Percentiles rank a stretch among this genome's conserved stretches.
Conservation (phyloP, 2,329 filamentous ascomycete genomes). For the Dothistroma pini region DNA sequence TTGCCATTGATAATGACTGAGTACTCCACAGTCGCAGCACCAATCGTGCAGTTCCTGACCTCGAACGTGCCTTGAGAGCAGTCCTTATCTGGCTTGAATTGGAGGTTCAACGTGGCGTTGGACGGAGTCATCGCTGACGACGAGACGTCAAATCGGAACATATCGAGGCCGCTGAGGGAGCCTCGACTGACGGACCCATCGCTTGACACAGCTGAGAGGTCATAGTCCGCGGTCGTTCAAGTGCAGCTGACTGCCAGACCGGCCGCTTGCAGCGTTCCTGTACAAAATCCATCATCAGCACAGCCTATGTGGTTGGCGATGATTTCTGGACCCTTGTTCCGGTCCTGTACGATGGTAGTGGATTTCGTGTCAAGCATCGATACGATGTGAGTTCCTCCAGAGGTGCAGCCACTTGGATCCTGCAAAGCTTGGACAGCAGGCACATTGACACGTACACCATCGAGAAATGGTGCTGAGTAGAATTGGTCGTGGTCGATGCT, state of each 20-base stretch:
- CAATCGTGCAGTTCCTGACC: constrained; percentile 17
- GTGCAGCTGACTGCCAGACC: constrained; percentile 17
- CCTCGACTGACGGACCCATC: constrained; percentile 7
- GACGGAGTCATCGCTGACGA: constrained; percentile 11
- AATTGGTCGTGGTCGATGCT: constrained; percentile 14
- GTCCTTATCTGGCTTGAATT: constrained; percentile 16
- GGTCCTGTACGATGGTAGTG: constrained; percentile 12
- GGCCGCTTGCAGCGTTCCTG: constrained; percentile 12
- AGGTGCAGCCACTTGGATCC: constrained; percentile 13
- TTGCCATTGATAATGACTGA: constrained; percentile 16
- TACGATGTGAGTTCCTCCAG: constrained; percentile 15
- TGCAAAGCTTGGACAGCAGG: constrained; percentile 10
- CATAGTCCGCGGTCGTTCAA: constrained; percentile 12
- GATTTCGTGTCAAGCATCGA: constrained; percentile 11
- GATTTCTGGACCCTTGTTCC: constrained; percentile 10
- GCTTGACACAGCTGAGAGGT: constrained; percentile 3
- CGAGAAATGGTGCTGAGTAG: constrained; percentile 9
- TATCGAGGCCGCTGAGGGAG: constrained; percentile 13
- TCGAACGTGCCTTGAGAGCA: constrained; percentile 9
- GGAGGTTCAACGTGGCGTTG: constrained; percentile 14
- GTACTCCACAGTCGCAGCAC: constrained; percentile 15
- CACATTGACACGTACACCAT: constrained; percentile 6
- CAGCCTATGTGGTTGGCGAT: constrained; percentile 11
- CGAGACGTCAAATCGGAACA: constrained; percentile 10
- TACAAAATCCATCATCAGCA: constrained; percentile 13